These are phyloP conservation scores for Thielaviopsis punctulata DNA, from an alignment of 2,329 filamentous ascomycete species.

Conservation along the genomic window DNA sequence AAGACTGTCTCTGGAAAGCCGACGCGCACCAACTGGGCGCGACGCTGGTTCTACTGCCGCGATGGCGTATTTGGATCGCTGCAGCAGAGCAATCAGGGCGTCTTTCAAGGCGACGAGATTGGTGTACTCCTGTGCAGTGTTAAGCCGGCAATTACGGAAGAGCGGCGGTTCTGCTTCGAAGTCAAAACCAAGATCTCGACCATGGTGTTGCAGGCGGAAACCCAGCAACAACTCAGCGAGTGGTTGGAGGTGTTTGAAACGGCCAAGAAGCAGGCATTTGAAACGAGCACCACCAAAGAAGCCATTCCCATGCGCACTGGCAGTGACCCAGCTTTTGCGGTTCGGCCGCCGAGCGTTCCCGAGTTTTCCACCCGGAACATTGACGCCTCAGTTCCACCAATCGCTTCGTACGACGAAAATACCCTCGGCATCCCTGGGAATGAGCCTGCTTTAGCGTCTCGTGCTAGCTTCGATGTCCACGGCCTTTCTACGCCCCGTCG, in stretches of 20 bases:
- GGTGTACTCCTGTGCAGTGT: constrained; percentile 88
- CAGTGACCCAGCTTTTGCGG: constrained; percentile 68
- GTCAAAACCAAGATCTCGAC: constrained; percentile 94
- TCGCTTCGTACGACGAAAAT: constrained; percentile 23
- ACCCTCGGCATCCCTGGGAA: constrained; percentile 21
- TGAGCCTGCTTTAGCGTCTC: constrained; percentile 26
- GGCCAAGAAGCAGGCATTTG: constrained; percentile 81
- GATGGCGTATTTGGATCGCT: constrained; percentile 94
- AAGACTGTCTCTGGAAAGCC: constrained; percentile 73
- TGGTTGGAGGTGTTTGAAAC: constrained; percentile 91
- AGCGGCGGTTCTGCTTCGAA: constrained; percentile 92
- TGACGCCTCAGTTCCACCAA: constrained; percentile 42
- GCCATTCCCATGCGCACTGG: constrained; percentile 29
- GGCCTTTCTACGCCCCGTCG: constrained; percentile 28
- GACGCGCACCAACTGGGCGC: constrained; percentile 72
- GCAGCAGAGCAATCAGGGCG: constrained; percentile 65
- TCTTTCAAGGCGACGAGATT: constrained; percentile 91
- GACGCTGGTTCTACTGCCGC: constrained; percentile 90
- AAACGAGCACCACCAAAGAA: constrained; percentile 44
- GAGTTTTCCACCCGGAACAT: constrained; percentile 74
- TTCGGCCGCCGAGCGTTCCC: constrained; percentile 70
- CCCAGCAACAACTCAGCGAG: constrained; percentile 76
- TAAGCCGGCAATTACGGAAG: constrained; percentile 78
- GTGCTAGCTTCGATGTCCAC: constrained; percentile 58
- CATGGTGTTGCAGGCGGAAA: constrained; percentile 81